Percentiles rank a stretch among this genome's conserved stretches.
These are phyloP conservation scores for Trypanosoma mega DNA, from an alignment of 208 protist genomes.

Conservation along the genomic window DNA sequence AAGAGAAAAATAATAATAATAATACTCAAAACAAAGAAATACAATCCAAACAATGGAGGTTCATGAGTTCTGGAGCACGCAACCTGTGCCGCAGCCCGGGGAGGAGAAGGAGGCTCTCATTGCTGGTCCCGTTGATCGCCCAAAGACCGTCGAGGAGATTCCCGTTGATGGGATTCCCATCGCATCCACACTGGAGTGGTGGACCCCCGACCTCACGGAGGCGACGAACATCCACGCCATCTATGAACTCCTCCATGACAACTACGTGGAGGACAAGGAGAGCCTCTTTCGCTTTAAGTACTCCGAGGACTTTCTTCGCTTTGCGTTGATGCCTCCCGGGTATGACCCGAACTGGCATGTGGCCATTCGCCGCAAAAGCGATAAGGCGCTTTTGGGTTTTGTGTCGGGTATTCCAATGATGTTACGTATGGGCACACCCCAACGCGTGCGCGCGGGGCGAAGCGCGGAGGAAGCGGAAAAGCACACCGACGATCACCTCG, in stretches of 20 bases:
- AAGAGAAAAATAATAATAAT: slow-evolving; percentile 1
- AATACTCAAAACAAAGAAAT: slow-evolving; percentile 8
- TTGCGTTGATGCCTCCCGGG: slow-evolving; percentile 96
- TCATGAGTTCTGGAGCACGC: slow-evolving; percentile 85
- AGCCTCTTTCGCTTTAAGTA: slow-evolving; percentile 99
- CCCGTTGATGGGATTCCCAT: slow-evolving; percentile 87
- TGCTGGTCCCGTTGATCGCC: slow-evolving; percentile 59
- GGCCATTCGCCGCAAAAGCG: slow-evolving; percentile 91
- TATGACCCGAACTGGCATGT: slow-evolving; percentile 96
- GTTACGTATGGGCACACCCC: slow-evolving; percentile 70
- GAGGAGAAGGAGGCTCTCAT: slow-evolving; percentile 18
- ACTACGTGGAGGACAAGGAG: slow-evolving; percentile 99
- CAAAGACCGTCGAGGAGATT: slow-evolving; percentile 87
- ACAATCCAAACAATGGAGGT: neutral
- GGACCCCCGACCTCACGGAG: slow-evolving; percentile 84
- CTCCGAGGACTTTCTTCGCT: slow-evolving; percentile 96
- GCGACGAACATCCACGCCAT: slow-evolving; percentile 71
- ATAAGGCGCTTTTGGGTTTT: slow-evolving; percentile 95
- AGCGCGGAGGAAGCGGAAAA: neutral
- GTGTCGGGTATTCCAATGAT: slow-evolving; percentile 96
- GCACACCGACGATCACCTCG: slow-evolving; percentile 23
- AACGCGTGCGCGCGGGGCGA: slow-evolving; percentile 9
- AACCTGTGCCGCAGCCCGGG: slow-evolving; percentile 72
- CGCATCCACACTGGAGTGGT: slow-evolving; percentile 95
- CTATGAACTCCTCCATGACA: slow-evolving; percentile 96